Evolutionary conservation across 208 protist genomes (phyloP).

Genomic region (Leishmania major): DNA sequence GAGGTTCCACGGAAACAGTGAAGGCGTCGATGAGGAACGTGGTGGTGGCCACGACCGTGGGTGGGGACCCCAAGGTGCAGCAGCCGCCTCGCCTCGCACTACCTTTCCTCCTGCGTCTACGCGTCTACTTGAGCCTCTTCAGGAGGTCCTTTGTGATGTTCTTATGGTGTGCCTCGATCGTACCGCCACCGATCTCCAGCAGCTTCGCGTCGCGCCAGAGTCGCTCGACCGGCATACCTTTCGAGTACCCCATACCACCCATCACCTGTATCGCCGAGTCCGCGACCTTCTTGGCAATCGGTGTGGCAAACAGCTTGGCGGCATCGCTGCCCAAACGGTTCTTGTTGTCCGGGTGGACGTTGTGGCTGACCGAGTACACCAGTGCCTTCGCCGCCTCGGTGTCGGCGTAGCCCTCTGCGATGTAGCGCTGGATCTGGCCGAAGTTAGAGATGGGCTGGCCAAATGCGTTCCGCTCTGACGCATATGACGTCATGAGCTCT

Average conservation of each 20-base stretch:
- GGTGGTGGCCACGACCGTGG: not conserved
- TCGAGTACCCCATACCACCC: slow-evolving; percentile 96
- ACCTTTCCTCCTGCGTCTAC: not conserved
- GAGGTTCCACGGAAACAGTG: not conserved
- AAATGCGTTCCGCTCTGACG: slow-evolving; percentile 91
- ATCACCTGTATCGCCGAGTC: slow-evolving; percentile 95
- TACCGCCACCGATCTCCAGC: slow-evolving; percentile 92
- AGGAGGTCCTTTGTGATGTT: slow-evolving; percentile 82
- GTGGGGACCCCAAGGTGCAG: not conserved
- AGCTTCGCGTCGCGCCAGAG: slow-evolving; percentile 96
- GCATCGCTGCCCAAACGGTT: slow-evolving; percentile 91
- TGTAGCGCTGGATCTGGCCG: slow-evolving; percentile 95
- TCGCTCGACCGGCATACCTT: slow-evolving; percentile 95
- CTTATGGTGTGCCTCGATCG: slow-evolving; percentile 84
- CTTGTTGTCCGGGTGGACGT: slow-evolving; percentile 54
- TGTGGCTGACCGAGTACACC: slow-evolving; percentile 88
- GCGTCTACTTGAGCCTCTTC: slow-evolving; percentile 14
- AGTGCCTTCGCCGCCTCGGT: slow-evolving; percentile 88
- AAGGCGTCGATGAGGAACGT: not conserved
- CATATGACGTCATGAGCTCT: slow-evolving; percentile 86
- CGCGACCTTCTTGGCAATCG: slow-evolving; percentile 93
- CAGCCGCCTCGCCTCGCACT: not conserved
- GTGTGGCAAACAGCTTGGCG: slow-evolving; percentile 94
- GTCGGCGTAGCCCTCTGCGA: slow-evolving; percentile 94
- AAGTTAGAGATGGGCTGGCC: slow-evolving; percentile 91